Evolutionary conservation across 2,329 filamentous ascomycete genomes (phyloP), one percentile per base, ranked within the genome.

Genomic region (Neonectria faginata): DNA sequence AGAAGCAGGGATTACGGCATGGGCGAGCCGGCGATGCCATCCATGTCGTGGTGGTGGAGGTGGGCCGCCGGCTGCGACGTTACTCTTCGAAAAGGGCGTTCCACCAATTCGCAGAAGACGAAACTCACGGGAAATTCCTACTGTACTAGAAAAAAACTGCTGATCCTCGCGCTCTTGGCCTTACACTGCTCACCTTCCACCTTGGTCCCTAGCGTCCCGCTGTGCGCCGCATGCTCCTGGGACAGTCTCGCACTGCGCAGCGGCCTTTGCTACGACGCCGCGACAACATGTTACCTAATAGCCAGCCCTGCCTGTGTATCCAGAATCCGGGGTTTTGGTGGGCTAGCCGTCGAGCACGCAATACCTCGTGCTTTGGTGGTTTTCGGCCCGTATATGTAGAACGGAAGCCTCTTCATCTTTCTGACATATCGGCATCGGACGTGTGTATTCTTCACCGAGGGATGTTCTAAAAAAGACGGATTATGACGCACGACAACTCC

Each of bases 281-380:
- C 33, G 39, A n/a, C 36, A 57, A 29, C 6, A 18, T 57, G 52
- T 65, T 65, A 65, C 63, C 55, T 62, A 65, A 65, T 62, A 65
- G 61, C 31, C 25, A 25, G 36, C 59, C 59, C 55, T 22, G 42
- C 45, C 42, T n/a, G 57, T 36, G 56, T 50, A 51, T 51, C 56
- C 51, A 51, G 56, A 64, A 52, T 60, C 61, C 56, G 63, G 59
- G 52, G 52, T 57, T 61, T 39, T 44, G 51, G 71, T 73, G 68
- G 61, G 55, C 69, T 66, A 60, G 67, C 65, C 64, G 65, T 57
- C 69, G 71, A 73, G 71, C 71, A 73, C 71, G 71, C 71, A 73
- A 73, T 73, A 62, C 62, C 71, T 68, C 66, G 70, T 72, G 71
- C 67, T 36, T 64, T 50, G 42, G 42, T 12, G 54, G 50, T 22